Evolutionary conservation across 2,329 filamentous ascomycete genomes (phyloP), one percentile per base, ranked within the genome.

Genomic region (Didymella glomerata): DNA sequence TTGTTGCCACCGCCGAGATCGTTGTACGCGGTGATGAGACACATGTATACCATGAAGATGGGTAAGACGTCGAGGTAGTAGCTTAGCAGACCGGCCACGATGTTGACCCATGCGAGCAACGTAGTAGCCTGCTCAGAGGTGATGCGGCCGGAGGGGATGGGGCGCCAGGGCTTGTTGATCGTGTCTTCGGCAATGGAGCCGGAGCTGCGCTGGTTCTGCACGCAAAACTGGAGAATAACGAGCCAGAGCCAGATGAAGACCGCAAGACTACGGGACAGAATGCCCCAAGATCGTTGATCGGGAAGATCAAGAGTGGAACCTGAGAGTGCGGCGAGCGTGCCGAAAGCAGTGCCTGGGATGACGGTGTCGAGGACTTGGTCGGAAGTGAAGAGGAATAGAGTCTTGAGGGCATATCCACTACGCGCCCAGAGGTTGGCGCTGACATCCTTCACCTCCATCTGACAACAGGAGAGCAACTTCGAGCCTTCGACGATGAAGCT

Each of bases 121-220:
- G 48, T 51, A 1, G 65, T 62, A 0, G 70, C 66, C 10, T 70
- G 53, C 1, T 32, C 24, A 1, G 54, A 32, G 13, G 58, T 69
- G 30, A 78, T 70, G 3, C 65, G 62, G 16, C 64, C 54, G 1
- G 63, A 59, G 0, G 74, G 68, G 32, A 78, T 62, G 0, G 74
- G 69, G 8, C 76, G 64, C 75, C 76, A 77, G 32, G 78, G 77
- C 52, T 81, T 81, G 69, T 81, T 81, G 54, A 77, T 58, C 0
- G 48, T 34, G 58, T 81, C 79, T 54, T 81, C 79, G 0, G 62
- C 51, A 4, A 79, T 57, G 2, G 77, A 74, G 2, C 57, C 64
- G 2, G 70, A 62, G 2, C 65, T 61, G 3, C 77, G 70, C 52
- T 81, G 79, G 48, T 81, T 81, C 46, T 74, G 72, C 3, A 80